These are phyloP conservation scores for Metschnikowia vanudenii DNA, from an alignment of 805 yeast genomes.

Conservation along the genomic window DNA sequence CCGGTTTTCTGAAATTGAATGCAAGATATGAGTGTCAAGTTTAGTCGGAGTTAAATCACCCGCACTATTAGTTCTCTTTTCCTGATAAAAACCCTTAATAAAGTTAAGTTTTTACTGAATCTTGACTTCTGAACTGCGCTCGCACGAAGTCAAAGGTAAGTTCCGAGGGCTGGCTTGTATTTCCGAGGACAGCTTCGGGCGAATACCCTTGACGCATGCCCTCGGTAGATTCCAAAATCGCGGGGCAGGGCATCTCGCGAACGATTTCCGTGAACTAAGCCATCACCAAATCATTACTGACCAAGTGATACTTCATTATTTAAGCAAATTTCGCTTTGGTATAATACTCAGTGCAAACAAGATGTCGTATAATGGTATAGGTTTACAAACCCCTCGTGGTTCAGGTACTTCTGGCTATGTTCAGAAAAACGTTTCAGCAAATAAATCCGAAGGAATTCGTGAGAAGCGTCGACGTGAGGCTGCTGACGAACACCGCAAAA, in stretches of 20 bases:
- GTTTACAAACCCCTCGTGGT: slow-evolving; percentile 56
- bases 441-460: slow-evolving; percentile 28
- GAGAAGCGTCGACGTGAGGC: slow-evolving; percentile 24
- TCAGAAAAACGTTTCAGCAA: slow-evolving; percentile 42
- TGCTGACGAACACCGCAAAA: slow-evolving; percentile 17
- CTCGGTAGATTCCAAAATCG: not conserved
- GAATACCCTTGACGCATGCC: not conserved
- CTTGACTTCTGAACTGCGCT: no score
- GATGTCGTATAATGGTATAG: slow-evolving; percentile 63
- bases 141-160: no score
- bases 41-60: no score
- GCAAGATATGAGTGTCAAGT: no score
- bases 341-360: no score
- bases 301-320: not conserved
- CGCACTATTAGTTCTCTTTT: no score
- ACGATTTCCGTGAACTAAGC: not conserved
- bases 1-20: no score
- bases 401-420: slow-evolving; percentile 64
- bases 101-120: no score
- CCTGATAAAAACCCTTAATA: no score
- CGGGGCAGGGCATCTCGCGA: not conserved
- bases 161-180: no score
- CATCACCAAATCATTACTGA: not conserved
- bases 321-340: no score
- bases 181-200: no score